Evolutionary conservation across 192 early-diverging fungal genomes (phyloP).

Genomic region (Podila epicladia): DNA sequence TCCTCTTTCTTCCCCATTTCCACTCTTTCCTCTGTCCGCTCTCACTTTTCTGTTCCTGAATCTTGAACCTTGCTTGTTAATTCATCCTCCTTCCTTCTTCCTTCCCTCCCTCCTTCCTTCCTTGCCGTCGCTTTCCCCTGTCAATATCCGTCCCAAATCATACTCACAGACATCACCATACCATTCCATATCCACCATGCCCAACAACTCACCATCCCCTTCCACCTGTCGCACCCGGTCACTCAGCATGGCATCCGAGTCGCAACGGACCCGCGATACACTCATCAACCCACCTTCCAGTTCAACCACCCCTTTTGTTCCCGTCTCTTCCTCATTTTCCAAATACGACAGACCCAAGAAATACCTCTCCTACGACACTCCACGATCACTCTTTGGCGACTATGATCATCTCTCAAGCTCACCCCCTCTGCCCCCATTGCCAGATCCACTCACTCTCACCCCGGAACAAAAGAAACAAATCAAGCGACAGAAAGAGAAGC

Average conservation of each 20-base stretch:
- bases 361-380: neutral
- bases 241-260: slow-evolving; percentile 30
- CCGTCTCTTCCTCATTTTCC: neutral
- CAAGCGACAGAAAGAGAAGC: neutral
- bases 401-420: slow-evolving; percentile 22
- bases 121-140: no score
- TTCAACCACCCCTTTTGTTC: neutral
- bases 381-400: neutral
- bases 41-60: slow-evolving; percentile 9
- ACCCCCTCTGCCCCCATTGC: slow-evolving; percentile 10
- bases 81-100: neutral
- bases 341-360: neutral
- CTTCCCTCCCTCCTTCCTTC: no score
- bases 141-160: no score
- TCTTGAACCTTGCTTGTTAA: neutral
- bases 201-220: neutral
- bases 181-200: neutral
- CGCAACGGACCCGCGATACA: neutral
- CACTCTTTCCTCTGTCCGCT: neutral
- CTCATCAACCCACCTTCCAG: neutral
- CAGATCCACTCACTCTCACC: neutral
- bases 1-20: neutral
- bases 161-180: neutral
- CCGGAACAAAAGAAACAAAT: neutral
- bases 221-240: slow-evolving; percentile 25